phyloP scores from a whole-genome alignment of 768 basidiomycete genomes.

The Rhizopogon vulgaris region DNA sequence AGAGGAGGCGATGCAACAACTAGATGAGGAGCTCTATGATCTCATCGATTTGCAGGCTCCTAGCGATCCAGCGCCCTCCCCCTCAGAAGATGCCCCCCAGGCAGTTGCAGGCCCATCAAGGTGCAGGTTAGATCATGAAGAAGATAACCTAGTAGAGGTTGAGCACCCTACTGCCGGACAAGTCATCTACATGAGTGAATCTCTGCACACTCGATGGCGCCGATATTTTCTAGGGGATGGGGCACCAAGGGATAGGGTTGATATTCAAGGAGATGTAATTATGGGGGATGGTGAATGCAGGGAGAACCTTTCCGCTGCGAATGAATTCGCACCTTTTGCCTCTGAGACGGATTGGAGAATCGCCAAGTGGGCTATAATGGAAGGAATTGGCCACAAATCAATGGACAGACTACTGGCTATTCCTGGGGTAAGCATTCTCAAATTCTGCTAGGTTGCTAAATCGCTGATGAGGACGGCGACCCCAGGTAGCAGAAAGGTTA shows the following conservation, averaged over 20 bases:
- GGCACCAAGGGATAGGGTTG: background rate
- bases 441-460: background rate
- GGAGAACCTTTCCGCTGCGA: background rate
- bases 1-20: background rate
- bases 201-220: too few relatives aligned
- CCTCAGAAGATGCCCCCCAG: background rate
- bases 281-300: background rate
- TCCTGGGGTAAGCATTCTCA: background rate
- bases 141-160: too few relatives aligned
- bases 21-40: background rate
- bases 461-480: too few relatives aligned
- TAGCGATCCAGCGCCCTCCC: background rate
- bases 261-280: background rate
- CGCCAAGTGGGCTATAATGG: background rate
- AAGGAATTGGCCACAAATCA: slow-evolving; percentile 1
- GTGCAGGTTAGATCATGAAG: too few relatives aligned
- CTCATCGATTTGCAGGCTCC: background rate
- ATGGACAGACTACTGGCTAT: slow-evolving; percentile 1
- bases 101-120: too few relatives aligned
- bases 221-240: background rate
- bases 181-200: too few relatives aligned
- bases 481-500: background rate
- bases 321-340: slow-evolving; percentile 3
- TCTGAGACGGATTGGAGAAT: slow-evolving; percentile 3
- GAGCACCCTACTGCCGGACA: too few relatives aligned